Evolutionary conservation across 805 yeast species (phyloP).

Genomic region (Starmera quercuum): DNA sequence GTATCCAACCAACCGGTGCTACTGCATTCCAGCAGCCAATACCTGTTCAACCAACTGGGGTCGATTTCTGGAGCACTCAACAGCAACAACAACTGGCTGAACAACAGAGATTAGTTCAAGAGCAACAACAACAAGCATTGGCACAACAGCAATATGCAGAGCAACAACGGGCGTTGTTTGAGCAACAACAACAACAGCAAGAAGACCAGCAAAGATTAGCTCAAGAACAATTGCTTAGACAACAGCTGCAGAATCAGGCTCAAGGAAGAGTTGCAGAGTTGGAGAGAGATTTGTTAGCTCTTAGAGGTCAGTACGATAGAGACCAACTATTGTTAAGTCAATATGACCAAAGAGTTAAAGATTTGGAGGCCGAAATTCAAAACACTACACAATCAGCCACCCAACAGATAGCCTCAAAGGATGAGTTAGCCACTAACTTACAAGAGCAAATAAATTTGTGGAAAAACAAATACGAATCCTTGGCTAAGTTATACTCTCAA

Average conservation of each 20-base stretch:
- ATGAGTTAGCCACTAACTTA: slow-evolving; percentile 57
- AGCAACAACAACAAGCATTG: slow-evolving; percentile 55
- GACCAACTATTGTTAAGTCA: slow-evolving; percentile 80
- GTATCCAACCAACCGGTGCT: too few relatives aligned
- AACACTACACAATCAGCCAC: slow-evolving; percentile 57
- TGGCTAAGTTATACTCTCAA: slow-evolving; percentile 86
- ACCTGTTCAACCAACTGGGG: slow-evolving; percentile 48
- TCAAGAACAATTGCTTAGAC: slow-evolving; percentile 60
- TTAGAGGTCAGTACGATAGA: slow-evolving; percentile 77
- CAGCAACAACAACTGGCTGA: slow-evolving; percentile 51
- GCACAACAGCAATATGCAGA: slow-evolving; percentile 61
- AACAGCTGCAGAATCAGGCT: slow-evolving; percentile 65
- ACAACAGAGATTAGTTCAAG: slow-evolving; percentile 52
- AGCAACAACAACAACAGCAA: slow-evolving; percentile 65
- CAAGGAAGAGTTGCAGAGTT: slow-evolving; percentile 74
- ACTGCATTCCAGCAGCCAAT: slow-evolving; percentile 30
- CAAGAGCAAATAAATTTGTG: slow-evolving; percentile 73
- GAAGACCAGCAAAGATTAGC: slow-evolving; percentile 61
- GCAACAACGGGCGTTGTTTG: slow-evolving; percentile 63
- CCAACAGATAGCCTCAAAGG: slow-evolving; percentile 68
- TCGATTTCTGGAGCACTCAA: slow-evolving; percentile 34
- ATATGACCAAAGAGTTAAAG: slow-evolving; percentile 78
- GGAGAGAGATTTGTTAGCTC: slow-evolving; percentile 69
- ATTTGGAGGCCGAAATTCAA: slow-evolving; percentile 65
- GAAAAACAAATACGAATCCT: slow-evolving; percentile 81